Evolutionary conservation across 257 asterid genomes (phyloP).

Genomic region (Scutellaria minor): DNA sequence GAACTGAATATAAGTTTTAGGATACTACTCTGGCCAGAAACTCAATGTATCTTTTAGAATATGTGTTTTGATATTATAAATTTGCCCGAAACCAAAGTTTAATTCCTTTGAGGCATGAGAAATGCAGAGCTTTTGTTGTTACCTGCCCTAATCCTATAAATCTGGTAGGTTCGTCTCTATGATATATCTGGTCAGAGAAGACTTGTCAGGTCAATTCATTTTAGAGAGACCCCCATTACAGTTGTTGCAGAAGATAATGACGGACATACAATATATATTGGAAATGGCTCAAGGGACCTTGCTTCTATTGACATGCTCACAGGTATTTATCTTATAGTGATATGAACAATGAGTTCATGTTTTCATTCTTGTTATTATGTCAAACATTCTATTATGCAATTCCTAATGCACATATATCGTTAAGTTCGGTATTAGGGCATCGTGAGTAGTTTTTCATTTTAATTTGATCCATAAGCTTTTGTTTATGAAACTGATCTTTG

Average conservation of each 20-base stretch:
- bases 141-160: conserved; percentile 28
- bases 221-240: conserved; percentile 83
- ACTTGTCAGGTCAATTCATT: conserved; percentile 81
- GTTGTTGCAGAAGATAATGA: conserved; percentile 78
- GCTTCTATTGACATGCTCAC: conserved; percentile 75
- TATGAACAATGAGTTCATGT: conserved; percentile 1
- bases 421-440: too few relatives aligned
- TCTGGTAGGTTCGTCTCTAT: conserved; percentile 81
- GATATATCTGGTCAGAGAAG: conserved; percentile 94
- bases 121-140: neutral
- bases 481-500: too few relatives aligned
- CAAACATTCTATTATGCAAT: too few relatives aligned
- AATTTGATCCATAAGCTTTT: too few relatives aligned
- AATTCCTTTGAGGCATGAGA: conserved; percentile 24
- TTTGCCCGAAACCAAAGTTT: neutral
- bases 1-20: conserved; percentile 12
- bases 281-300: conserved; percentile 96
- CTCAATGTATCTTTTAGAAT: too few relatives aligned
- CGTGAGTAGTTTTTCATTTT: too few relatives aligned
- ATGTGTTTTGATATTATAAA: too few relatives aligned
- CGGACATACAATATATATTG: conserved; percentile 75
- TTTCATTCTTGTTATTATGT: neutral
- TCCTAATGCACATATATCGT: too few relatives aligned
- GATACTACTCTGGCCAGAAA: neutral
- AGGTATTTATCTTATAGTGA: conserved; percentile 48